phyloP scores from a whole-genome alignment of 768 basidiomycete species.

The Kwoniella europaea region DNA sequence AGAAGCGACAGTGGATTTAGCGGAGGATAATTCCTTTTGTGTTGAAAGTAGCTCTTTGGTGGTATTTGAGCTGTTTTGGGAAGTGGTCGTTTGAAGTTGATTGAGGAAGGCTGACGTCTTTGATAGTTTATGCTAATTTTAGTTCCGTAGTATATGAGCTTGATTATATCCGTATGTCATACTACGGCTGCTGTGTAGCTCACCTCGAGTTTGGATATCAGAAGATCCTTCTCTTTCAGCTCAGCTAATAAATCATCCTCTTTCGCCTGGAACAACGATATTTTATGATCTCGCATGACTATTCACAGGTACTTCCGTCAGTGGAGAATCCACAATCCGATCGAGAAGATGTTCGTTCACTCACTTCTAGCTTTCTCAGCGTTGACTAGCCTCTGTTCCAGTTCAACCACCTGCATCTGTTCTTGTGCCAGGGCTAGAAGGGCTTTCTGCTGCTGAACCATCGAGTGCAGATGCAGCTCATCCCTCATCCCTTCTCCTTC shows the following conservation, averaged over 20 bases:
- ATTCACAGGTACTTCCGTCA: neutral
- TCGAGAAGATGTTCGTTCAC: constrained; percentile 8
- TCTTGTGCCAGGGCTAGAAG: constrained; percentile 45
- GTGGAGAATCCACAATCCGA: neutral
- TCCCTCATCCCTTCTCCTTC: constrained; percentile 47
- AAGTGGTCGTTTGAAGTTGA: constrained; percentile 26
- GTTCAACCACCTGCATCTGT: constrained; percentile 47
- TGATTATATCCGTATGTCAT: too few relatives aligned
- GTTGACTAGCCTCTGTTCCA: constrained; percentile 45
- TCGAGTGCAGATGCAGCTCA: constrained; percentile 45
- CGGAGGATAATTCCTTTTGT: constrained; percentile 24
- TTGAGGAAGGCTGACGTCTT: constrained; percentile 35
- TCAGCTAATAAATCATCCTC: constrained; percentile 43
- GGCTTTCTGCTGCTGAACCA: constrained; percentile 46
- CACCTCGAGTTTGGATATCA: constrained; percentile 39
- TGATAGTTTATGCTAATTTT: constrained; percentile 26
- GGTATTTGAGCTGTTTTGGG: neutral
- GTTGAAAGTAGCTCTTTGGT: constrained; percentile 16
- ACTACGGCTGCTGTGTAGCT: neutral
- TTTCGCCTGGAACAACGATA: constrained; percentile 44
- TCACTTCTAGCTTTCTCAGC: constrained; percentile 43
- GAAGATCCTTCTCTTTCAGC: constrained; percentile 38
- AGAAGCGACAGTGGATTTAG: constrained; percentile 19
- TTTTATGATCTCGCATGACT: constrained; percentile 55
- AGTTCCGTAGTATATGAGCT: too few relatives aligned